Conservation (phyloP, 1,284 basidiomycete species). For the Cryptococcus hybrid region DNA sequence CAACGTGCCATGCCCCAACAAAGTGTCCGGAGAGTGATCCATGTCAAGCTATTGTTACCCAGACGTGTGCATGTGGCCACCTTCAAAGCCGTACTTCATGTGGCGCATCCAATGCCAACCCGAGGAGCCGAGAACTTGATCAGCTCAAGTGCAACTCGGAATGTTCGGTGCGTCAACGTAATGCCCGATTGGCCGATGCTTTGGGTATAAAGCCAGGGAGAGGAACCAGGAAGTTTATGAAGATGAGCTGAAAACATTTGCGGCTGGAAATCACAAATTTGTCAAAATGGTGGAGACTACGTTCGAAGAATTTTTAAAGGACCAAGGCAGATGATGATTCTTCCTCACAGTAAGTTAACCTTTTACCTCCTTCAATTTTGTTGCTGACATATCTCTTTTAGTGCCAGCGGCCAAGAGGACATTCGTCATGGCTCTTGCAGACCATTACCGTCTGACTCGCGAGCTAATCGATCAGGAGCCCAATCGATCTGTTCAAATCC, state of each 20-base stretch:
- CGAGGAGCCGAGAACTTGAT: slow-evolving; percentile 50
- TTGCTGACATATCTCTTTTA: not conserved
- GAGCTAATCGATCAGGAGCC: slow-evolving; percentile 84
- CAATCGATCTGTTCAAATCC: slow-evolving; percentile 68
- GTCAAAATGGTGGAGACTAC: slow-evolving; percentile 70
- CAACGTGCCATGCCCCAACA: slow-evolving; percentile 79
- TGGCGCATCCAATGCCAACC: slow-evolving; percentile 58
- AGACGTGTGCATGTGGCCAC: slow-evolving; percentile 77
- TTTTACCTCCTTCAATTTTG: not conserved
- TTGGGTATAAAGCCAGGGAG: slow-evolving; percentile 64
- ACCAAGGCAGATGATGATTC: slow-evolving; percentile 65
- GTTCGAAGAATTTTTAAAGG: slow-evolving; percentile 72
- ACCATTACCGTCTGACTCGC: slow-evolving; percentile 71
- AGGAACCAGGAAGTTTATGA: slow-evolving; percentile 55
- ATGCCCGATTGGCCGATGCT: slow-evolving; percentile 80
- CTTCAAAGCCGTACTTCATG: slow-evolving; percentile 69
- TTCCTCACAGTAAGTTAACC: slow-evolving; percentile 63
- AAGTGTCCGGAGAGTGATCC: slow-evolving; percentile 74
- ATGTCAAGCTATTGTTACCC: slow-evolving; percentile 61
- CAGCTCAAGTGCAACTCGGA: slow-evolving; percentile 73
- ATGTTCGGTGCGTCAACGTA: slow-evolving; percentile 76
- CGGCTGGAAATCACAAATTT: slow-evolving; percentile 63
- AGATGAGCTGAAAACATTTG: slow-evolving; percentile 63
- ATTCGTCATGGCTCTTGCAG: slow-evolving; percentile 71
- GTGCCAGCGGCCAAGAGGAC: slow-evolving; percentile 68